Base-by-base conservation (phyloP, 495 filamentous ascomycete species). In the Barbatosphaeria neglecta region DNA sequence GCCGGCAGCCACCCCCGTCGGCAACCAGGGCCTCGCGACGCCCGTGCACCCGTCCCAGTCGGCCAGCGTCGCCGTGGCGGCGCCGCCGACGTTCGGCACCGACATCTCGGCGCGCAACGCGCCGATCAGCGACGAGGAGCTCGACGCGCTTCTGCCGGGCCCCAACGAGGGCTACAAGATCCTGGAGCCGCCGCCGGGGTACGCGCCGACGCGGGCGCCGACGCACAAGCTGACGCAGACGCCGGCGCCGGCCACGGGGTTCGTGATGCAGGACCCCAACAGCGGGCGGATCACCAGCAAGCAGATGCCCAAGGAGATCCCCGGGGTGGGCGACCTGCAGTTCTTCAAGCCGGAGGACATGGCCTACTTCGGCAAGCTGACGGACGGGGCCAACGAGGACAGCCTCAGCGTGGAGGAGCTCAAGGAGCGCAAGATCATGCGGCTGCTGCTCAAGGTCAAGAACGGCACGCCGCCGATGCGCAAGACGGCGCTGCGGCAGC, bases 261-360 rank as follows among this genome's bases (percentile, higher is more conserved):
- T 96, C 70, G 94, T 94, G 86, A 93, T 94, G 83, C 93, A 97
- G 61, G 89, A 97, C 55, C 84, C 90, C 2, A 88, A 90, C 50
- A 89, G 78, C 56, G 78, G 78, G 45, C 76, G 83, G 51, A 61
- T 84, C 23, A 75, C 90, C 55, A 87, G 90, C 48, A 95, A 95
- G 65, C 84, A 90, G 56, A 80, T 97, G 50, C 93, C 93, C 9
- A 95, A 89, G 4, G 92, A 96, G 62, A 96, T 99, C 47, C 90
- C 93, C 17, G 93, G 93, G 22, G 90, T 99, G 37, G 93, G 93
- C 44, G 93, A 99, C 60, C 70, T 99, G 35, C 90, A 95, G 51
- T 99, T 97, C 65, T 97, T 97, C 77, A 99, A 99, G 67, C 79
- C 87, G 9, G 92, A 96, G 66, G 93, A 99, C 70, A 97, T 96